A percentile compares a stretch with the other conserved stretches of the same genome.
These are phyloP conservation scores for Thraustochytrium striatum DNA, from an alignment of 352 stramenopile genomes.

Conservation along the genomic window DNA sequence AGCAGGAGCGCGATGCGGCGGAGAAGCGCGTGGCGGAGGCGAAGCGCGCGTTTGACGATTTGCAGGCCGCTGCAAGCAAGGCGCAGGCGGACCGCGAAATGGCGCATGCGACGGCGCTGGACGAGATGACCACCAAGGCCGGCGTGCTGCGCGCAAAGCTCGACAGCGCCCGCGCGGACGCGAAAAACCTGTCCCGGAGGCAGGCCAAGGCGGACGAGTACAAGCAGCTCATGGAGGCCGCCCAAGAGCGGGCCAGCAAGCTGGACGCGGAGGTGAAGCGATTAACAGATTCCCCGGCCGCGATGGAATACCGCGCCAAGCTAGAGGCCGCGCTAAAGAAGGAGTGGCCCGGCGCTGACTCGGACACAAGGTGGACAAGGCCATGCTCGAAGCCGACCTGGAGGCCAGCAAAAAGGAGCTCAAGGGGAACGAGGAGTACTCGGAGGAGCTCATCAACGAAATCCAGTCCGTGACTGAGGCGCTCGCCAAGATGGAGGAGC, in stretches of 20 bases:
- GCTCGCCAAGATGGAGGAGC: neutral
- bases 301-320: neutral
- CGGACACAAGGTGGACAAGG: neutral
- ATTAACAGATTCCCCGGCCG: neutral
- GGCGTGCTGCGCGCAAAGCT: constrained; percentile 3
- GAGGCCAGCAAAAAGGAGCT: constrained; percentile 10
- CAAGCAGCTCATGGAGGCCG: neutral
- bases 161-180: constrained; percentile 16
- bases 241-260: neutral
- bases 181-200: neutral
- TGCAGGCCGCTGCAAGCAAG: no score
- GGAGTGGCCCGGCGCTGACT: neutral
- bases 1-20: neutral
- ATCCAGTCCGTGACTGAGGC: neutral
- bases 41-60: neutral
- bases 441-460: constrained; percentile 8
- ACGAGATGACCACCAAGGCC: neutral
- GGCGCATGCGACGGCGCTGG: neutral
- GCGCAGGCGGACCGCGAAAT: constrained; percentile 31
- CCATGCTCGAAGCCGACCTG: constrained; percentile 12
- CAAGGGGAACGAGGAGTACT: neutral
- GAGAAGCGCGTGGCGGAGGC: neutral
- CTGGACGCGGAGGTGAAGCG: neutral
- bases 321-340: neutral
- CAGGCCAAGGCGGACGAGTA: neutral